Conservation (phyloP, 2,329 filamentous ascomycete genomes). For the Fusarium scirpi region DNA sequence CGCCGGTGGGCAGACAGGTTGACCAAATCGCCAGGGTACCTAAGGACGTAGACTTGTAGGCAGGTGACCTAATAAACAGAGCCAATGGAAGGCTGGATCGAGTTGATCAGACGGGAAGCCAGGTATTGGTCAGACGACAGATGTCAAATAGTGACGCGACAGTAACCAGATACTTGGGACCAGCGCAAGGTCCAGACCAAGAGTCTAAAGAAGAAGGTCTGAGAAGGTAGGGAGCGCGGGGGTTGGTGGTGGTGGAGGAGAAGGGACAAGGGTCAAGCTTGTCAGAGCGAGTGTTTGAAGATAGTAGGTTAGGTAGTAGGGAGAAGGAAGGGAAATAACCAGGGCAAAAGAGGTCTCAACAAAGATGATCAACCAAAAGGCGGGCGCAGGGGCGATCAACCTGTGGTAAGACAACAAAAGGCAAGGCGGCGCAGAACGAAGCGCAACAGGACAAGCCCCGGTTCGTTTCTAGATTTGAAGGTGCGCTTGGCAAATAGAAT, state of each 20-base stretch:
- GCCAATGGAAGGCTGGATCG: slow-evolving; percentile 39
- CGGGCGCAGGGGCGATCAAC: slow-evolving; percentile 30
- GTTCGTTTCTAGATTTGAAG: slow-evolving; percentile 28
- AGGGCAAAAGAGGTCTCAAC: slow-evolving; percentile 15
- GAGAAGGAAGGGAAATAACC: slow-evolving; percentile 16
- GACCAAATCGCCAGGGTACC: slow-evolving; percentile 36
- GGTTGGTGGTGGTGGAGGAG: neutral
- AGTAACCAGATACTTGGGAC: slow-evolving; percentile 39
- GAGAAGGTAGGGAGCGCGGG: slow-evolving; percentile 8
- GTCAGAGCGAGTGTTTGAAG: neutral
- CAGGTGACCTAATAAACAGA: slow-evolving; percentile 39
- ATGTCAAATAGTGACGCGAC: slow-evolving; percentile 41
- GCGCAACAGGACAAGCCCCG: slow-evolving; percentile 16
- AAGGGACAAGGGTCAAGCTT: slow-evolving; percentile 17
- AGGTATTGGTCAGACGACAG: slow-evolving; percentile 40
- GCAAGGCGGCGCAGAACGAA: slow-evolving; percentile 30
- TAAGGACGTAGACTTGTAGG: slow-evolving; percentile 33
- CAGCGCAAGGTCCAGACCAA: slow-evolving; percentile 24
- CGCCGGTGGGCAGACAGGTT: slow-evolving; percentile 39
- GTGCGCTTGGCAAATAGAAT: slow-evolving; percentile 31
- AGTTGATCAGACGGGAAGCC: slow-evolving; percentile 32
- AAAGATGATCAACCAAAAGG: slow-evolving; percentile 30
- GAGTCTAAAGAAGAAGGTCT: slow-evolving; percentile 19
- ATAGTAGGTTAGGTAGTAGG: neutral
- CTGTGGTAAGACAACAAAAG: slow-evolving; percentile 34